Conservation (phyloP, 768 basidiomycete genomes). For the Cystobasidium ongulense region DNA sequence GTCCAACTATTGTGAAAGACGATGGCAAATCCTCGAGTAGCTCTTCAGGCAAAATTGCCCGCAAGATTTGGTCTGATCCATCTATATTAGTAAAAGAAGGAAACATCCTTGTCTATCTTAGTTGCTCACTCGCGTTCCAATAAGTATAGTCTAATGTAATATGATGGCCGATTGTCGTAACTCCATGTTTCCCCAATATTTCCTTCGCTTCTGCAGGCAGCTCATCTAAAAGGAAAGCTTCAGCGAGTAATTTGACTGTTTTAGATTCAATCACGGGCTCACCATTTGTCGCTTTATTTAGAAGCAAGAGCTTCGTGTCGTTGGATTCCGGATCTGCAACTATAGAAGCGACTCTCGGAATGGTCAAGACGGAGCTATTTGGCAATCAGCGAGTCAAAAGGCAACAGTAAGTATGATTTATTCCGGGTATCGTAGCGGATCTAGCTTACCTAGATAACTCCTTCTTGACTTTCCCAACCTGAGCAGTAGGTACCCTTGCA, state of each 20-base stretch:
- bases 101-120: background rate
- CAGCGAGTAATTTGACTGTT: background rate
- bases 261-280: no score
- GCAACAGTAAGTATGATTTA: background rate
- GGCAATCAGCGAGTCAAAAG: background rate
- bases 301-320: slow-evolving; percentile 33
- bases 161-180: slow-evolving; percentile 52
- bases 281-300: slow-evolving; percentile 32
- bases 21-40: slow-evolving; percentile 70
- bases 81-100: background rate
- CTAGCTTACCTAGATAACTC: slow-evolving; percentile 34
- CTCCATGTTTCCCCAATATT: slow-evolving; percentile 55
- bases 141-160: slow-evolving; percentile 71
- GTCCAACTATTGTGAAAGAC: slow-evolving; percentile 79
- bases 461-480: slow-evolving; percentile 31
- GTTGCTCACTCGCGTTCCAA: slow-evolving; percentile 68
- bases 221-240: slow-evolving; percentile 52
- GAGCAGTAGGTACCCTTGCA: slow-evolving; percentile 30
- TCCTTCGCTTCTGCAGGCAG: slow-evolving; percentile 55
- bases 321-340: slow-evolving; percentile 14
- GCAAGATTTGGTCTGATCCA: slow-evolving; percentile 71
- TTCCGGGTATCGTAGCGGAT: background rate
- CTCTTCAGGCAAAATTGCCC: slow-evolving; percentile 68
- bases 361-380: slow-evolving; percentile 32
- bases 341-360: slow-evolving; percentile 31